phyloP scores from a whole-genome alignment of 805 yeast genomes.

The Nakazawaea peltata region DNA sequence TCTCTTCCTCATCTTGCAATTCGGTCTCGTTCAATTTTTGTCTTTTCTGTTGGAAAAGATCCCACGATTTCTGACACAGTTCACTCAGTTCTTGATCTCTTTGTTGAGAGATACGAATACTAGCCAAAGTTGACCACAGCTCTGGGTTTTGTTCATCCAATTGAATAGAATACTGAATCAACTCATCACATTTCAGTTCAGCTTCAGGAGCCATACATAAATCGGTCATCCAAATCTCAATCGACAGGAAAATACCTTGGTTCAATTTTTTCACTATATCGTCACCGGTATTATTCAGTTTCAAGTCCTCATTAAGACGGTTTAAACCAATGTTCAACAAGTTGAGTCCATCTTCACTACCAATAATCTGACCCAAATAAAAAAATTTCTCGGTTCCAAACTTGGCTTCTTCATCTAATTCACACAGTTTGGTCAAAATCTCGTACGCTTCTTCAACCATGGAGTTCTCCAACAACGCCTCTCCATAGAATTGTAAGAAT shows the following conservation, averaged over 20 bases:
- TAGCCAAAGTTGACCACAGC: constrained; percentile 73
- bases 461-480: constrained; percentile 71
- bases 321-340: constrained; percentile 57
- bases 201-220: constrained; percentile 91
- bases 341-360: constrained; percentile 67
- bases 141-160: constrained; percentile 63
- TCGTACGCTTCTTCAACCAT: constrained; percentile 73
- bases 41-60: constrained; percentile 48
- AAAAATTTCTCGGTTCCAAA: constrained; percentile 76
- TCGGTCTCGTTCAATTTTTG: constrained; percentile 38
- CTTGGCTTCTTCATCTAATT: constrained; percentile 58
- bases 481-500: constrained; percentile 57
- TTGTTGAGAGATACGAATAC: constrained; percentile 86
- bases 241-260: constrained; percentile 74
- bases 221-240: constrained; percentile 98
- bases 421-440: constrained; percentile 50
- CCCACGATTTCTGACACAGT: constrained; percentile 69
- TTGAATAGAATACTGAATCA: constrained; percentile 56
- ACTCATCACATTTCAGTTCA: constrained; percentile 66
- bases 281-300: constrained; percentile 7
- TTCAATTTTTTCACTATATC: constrained; percentile 43
- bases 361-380: constrained; percentile 85
- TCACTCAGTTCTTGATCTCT: constrained; percentile 61
- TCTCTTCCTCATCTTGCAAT: constrained; percentile 38
- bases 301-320: constrained; percentile 33